Evolutionary conservation across 805 yeast species (phyloP).

Genomic region (Candida cerambycidarum): DNA sequence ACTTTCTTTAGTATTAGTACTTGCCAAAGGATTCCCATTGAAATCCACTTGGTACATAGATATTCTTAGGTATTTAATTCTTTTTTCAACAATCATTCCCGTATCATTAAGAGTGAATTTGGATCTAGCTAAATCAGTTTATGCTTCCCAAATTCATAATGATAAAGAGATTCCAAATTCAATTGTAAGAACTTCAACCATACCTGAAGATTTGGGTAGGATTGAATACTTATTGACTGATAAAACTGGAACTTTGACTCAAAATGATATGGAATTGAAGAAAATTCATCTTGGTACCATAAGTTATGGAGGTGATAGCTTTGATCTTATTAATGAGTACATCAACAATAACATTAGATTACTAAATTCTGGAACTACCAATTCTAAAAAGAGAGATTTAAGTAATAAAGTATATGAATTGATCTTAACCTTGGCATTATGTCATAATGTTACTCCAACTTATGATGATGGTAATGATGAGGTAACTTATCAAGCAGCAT

Average conservation of each 20-base stretch:
- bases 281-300: constrained; percentile 91
- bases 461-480: constrained; percentile 48
- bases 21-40: constrained; percentile 68
- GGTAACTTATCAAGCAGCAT: constrained; percentile 88
- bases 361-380: constrained; percentile 1
- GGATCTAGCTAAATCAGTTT: constrained; percentile 93
- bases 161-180: constrained; percentile 81
- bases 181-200: constrained; percentile 93
- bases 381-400: constrained; percentile 60
- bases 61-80: constrained; percentile 82
- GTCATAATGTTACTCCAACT: constrained; percentile 97
- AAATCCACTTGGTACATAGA: constrained; percentile 81
- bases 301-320: constrained; percentile 86
- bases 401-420: constrained; percentile 77
- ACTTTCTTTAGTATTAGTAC: constrained; percentile 74
- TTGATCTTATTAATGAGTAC: constrained; percentile 82
- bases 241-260: constrained; percentile 96
- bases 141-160: constrained; percentile 92
- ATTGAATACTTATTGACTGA: constrained; percentile 90
- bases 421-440: constrained; percentile 80
- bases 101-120: constrained; percentile 92
- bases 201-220: constrained; percentile 96
- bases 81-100: constrained; percentile 94
- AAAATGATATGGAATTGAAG: constrained; percentile 95
- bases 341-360: constrained; percentile 35